Base-by-base conservation (phyloP, 2,329 filamentous ascomycete genomes). In the Epichloe glyceriae region DNA sequence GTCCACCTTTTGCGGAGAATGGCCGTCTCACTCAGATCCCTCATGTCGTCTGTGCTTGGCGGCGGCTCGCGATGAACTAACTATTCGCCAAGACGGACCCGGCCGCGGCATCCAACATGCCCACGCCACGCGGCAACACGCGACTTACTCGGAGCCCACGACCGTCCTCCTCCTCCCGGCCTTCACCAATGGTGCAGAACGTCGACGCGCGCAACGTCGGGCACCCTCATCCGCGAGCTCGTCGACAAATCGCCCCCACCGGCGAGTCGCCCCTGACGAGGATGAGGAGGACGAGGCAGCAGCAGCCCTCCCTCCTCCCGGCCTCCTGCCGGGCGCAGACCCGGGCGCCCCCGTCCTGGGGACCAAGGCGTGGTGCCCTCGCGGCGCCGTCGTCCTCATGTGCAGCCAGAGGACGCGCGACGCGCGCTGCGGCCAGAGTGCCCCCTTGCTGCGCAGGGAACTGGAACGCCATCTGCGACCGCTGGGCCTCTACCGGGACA, bases 361-460 rank as follows among this genome's bases (percentile, higher is more conserved):
- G 1, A 67, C 58, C 20, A 49, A 51, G 30, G 75, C 85, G 4
- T 90, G 83, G 4, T 90, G 83, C 57, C 88, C 89, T 3, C 91
- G 97, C 73, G 77, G 80, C 54, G 89, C 85, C 56, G 77, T 97
- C 26, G 88, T 98, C 62, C 79, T 98, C 47, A 83, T 98, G 62
- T 98, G 93, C 73, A 95, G 87, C 44, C 93, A 97, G 64, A 82
- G 81, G 61, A 96, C 88, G n/a, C 85, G 93, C 55, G 93, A 97
- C 66, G 90, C 88, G 0, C 86, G 93, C 59, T 97, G 93, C 65
- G 93, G 91, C 0, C 90, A 96, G 71, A 93, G 86, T 35, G 93
- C 93, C 1, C 93, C 93, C 3, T 74, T 98, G 2, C 73, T 97
- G n/a, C 79, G 83, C 44, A 84, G 83, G 61, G 93, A 97, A 69